These are phyloP conservation scores for Saxophila tyrrhenica DNA, from an alignment of 495 filamentous ascomycete species.

Conservation along the genomic window DNA sequence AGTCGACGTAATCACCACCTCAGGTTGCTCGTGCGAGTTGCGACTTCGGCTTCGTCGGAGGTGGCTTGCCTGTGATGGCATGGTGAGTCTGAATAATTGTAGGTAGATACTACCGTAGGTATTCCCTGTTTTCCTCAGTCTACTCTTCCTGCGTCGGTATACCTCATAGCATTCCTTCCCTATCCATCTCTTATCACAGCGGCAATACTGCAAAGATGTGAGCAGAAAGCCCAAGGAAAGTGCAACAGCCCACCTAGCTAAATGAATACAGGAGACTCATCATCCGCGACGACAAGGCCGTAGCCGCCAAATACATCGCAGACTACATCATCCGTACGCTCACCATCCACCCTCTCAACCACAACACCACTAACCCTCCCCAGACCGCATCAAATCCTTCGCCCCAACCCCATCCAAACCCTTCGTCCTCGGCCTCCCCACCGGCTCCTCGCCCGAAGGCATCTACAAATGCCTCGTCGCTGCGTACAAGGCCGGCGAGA, in stretches of 20 bases:
- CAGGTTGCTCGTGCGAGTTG: neutral
- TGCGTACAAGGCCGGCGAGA: slow-evolving; percentile 62
- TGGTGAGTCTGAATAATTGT: too few species aligned
- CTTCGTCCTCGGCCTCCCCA: slow-evolving; percentile 76
- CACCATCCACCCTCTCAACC: neutral
- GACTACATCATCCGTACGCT: slow-evolving; percentile 68
- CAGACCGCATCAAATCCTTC: slow-evolving; percentile 61
- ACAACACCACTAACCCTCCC: slow-evolving; percentile 4
- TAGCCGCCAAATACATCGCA: slow-evolving; percentile 63
- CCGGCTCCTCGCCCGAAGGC: slow-evolving; percentile 65
- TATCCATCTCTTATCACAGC: too few species aligned
- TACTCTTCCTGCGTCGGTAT: too few species aligned
- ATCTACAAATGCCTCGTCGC: slow-evolving; percentile 70
- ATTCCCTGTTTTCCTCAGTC: too few species aligned
- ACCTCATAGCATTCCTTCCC: too few species aligned
- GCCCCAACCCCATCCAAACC: slow-evolving; percentile 56
- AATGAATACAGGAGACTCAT: slow-evolving; percentile 59
- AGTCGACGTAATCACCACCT: too few species aligned
- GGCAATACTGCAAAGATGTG: too few species aligned
- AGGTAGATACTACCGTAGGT: too few species aligned
- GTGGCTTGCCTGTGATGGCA: neutral
- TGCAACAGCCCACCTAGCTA: neutral
- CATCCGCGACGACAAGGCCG: slow-evolving; percentile 56
- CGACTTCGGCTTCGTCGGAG: neutral
- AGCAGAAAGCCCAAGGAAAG: too few species aligned